These are phyloP conservation scores for Aspergillus neotritici DNA, from an alignment of 2,329 filamentous ascomycete genomes.

Conservation along the genomic window DNA sequence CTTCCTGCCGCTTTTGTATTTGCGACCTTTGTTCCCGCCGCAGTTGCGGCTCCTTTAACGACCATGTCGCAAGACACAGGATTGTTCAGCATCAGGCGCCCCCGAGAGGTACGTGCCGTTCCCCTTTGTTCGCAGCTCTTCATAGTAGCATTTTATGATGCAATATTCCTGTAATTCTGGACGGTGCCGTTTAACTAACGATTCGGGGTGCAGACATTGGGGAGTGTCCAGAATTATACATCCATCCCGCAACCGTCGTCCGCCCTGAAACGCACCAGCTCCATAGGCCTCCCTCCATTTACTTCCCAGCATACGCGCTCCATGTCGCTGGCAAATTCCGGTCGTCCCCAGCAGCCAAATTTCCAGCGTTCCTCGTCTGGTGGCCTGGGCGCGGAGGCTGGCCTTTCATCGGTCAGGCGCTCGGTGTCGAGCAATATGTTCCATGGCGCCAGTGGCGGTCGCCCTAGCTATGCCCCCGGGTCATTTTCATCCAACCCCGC, in stretches of 20 bases:
- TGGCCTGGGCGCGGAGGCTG: conserved; percentile 75
- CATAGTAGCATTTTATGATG: background rate
- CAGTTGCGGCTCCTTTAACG: conserved; percentile 25
- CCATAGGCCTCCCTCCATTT: conserved; percentile 61
- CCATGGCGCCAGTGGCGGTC: conserved; percentile 51
- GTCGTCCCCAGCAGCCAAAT: conserved; percentile 76
- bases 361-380: conserved; percentile 71
- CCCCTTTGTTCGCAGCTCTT: background rate
- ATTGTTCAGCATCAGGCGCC: conserved; percentile 85
- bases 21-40: conserved; percentile 11
- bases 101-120: conserved; percentile 67
- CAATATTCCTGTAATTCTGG: too few species aligned
- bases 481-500: conserved; percentile 50
- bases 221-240: conserved; percentile 74
- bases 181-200: conserved; percentile 11
- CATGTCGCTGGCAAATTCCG: conserved; percentile 80
- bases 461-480: conserved; percentile 66
- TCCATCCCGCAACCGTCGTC: conserved; percentile 86
- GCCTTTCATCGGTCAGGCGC: conserved; percentile 74
- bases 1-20: background rate
- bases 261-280: conserved; percentile 87
- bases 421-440: conserved; percentile 68
- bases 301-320: conserved; percentile 72
- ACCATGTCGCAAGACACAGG: conserved; percentile 81
- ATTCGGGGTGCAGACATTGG: conserved; percentile 59